A percentile compares a stretch with the other conserved stretches of the same genome.
phyloP scores from a whole-genome alignment of 805 yeast genomes.

The Hanseniaspora hatyaiensis region DNA sequence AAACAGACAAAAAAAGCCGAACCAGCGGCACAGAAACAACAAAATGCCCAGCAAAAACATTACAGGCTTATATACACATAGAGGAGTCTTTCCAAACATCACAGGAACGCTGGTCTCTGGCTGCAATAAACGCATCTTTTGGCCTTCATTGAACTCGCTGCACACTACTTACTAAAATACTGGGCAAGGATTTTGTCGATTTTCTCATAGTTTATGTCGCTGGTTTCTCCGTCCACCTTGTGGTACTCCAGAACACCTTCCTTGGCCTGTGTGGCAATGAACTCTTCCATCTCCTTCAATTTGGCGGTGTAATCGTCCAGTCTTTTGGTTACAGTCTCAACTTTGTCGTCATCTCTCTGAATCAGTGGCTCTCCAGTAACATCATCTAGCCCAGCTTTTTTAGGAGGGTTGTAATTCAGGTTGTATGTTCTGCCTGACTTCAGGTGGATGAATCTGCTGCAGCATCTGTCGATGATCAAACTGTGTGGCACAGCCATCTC shows the following conservation, averaged over 20 bases:
- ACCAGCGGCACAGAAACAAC: no score
- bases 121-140: no score
- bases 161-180: neutral
- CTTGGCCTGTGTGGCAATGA: neutral
- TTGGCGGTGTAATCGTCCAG: constrained; percentile 49
- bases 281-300: constrained; percentile 50
- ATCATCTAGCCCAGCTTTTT: constrained; percentile 68
- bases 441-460: constrained; percentile 72
- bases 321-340: constrained; percentile 57
- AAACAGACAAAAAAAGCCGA: no score
- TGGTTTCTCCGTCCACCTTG: constrained; percentile 10
- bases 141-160: no score
- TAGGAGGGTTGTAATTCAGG: constrained; percentile 80
- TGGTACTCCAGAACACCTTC: constrained; percentile 3
- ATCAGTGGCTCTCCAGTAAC: constrained; percentile 75
- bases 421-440: constrained; percentile 83
- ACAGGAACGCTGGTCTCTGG: no score
- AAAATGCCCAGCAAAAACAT: no score
- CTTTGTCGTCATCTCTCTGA: constrained; percentile 75
- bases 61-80: no score
- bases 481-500: constrained; percentile 76
- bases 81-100: no score
- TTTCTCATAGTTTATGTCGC: constrained; percentile 7
- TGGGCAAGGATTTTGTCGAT: neutral
- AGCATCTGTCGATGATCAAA: constrained; percentile 71